Evolutionary conservation across 352 stramenopile species (phyloP).

Genomic region (Globisporangium middletonii): DNA sequence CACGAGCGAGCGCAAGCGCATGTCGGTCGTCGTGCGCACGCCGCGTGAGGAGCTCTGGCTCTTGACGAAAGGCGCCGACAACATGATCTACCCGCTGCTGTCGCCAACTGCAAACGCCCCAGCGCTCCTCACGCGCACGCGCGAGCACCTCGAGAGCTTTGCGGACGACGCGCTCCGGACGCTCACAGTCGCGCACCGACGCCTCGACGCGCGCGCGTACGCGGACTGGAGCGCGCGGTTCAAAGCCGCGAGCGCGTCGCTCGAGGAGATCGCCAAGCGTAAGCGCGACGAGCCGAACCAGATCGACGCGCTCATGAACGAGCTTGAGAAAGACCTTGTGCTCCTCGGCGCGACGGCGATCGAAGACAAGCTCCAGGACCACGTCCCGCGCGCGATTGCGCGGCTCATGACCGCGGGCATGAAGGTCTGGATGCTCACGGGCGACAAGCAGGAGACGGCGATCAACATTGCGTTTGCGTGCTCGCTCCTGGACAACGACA

Average conservation of each 20-base stretch:
- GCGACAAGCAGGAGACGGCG: conserved; percentile 93
- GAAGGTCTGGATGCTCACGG: conserved; percentile 92
- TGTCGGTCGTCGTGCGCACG: conserved; percentile 92
- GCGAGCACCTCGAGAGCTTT: conserved; percentile 51
- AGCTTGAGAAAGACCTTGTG: conserved; percentile 47
- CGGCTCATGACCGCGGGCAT: conserved; percentile 84
- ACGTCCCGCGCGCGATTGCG: conserved; percentile 84
- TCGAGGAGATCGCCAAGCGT: conserved; percentile 13
- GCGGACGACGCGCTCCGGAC: conserved; percentile 76
- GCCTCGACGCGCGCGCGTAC: conserved; percentile 40
- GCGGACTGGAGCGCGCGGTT: conserved; percentile 49
- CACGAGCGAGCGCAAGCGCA: conserved; percentile 94
- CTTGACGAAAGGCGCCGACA: conserved; percentile 82
- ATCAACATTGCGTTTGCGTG: conserved; percentile 93
- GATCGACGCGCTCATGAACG: conserved; percentile 52
- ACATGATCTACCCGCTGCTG: conserved; percentile 70
- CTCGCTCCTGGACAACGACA: conserved; percentile 84
- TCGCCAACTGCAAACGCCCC: conserved; percentile 10
- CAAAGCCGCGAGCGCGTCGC: conserved; percentile 35
- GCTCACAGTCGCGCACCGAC: conserved; percentile 53
- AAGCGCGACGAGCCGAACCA: conserved; percentile 48
- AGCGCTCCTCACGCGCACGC: conserved; percentile 15
- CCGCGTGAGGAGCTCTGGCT: conserved; percentile 39
- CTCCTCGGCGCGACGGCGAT: conserved; percentile 89
- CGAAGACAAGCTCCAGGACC: conserved; percentile 70